These are phyloP conservation scores for Taphrina betulina DNA, from an alignment of 1,139 yeast genomes.

Conservation along the genomic window DNA sequence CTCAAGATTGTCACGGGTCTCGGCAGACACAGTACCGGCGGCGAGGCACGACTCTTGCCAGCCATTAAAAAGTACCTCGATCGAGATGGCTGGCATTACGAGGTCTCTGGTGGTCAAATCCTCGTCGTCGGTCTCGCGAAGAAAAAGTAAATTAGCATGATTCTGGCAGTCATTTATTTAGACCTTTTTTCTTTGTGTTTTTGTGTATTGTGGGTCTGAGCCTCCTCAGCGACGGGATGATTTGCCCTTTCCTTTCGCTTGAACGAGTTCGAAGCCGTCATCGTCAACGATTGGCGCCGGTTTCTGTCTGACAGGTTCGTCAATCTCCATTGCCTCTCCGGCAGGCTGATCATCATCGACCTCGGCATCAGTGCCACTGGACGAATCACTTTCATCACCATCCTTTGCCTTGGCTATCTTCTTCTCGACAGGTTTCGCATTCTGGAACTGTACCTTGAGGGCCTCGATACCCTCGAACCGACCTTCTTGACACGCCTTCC, in stretches of 20 bases:
- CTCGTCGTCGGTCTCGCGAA: slow-evolving; percentile 18
- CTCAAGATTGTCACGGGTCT: slow-evolving; percentile 38
- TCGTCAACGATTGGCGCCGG: slow-evolving; percentile 61
- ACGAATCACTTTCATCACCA: neutral
- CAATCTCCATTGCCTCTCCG: slow-evolving; percentile 7
- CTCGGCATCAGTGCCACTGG: slow-evolving; percentile 24
- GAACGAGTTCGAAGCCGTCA: slow-evolving; percentile 89
- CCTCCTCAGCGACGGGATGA: slow-evolving; percentile 1
- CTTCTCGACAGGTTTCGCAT: slow-evolving; percentile 40
- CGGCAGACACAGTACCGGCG: slow-evolving; percentile 38
- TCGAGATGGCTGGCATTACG: slow-evolving; percentile 37
- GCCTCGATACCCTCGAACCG: slow-evolving; percentile 59
- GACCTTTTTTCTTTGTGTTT: neutral
- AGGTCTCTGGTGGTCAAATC: slow-evolving; percentile 33
- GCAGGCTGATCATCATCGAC: slow-evolving; percentile 18
- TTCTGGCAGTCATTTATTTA: no score
- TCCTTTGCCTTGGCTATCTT: neutral
- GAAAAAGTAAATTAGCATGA: neutral
- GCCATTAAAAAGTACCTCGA: slow-evolving; percentile 34
- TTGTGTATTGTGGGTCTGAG: neutral
- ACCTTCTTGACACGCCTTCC: slow-evolving; percentile 59
- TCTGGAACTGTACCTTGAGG: slow-evolving; percentile 60
- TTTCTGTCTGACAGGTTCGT: slow-evolving; percentile 1
- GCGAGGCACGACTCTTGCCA: slow-evolving; percentile 36
- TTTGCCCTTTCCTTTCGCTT: slow-evolving; percentile 50